Evolutionary conservation across 441 rosid species (phyloP).

Genomic region (Codiaeum variegatum): DNA sequence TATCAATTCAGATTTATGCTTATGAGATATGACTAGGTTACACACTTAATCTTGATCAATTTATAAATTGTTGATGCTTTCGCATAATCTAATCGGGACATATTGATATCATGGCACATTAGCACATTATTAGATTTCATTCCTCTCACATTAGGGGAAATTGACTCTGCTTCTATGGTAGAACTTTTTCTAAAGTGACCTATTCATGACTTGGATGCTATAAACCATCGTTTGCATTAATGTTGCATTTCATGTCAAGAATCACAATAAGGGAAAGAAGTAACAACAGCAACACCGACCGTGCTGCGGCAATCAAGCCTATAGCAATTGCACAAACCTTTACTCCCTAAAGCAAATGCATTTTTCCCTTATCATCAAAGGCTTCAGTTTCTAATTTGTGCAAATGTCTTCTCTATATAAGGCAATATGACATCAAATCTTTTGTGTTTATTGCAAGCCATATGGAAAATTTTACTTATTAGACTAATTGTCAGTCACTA

Average conservation of each 20-base stretch:
- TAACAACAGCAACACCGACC: conserved; percentile 26
- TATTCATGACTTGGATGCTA: neutral
- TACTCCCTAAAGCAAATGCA: conserved; percentile 62
- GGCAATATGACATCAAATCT: neutral
- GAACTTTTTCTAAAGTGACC: neutral
- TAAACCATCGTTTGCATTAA: neutral
- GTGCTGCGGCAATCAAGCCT: conserved; percentile 42
- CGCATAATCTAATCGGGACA: neutral
- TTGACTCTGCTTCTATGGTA: neutral
- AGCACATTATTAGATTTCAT: neutral
- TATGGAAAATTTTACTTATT: too few species aligned
- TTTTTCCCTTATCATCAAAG: conserved; percentile 45
- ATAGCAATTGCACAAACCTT: conserved; percentile 57
- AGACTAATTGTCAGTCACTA: too few species aligned
- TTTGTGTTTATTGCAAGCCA: neutral
- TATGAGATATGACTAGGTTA: neutral
- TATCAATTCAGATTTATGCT: neutral
- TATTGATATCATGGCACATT: neutral
- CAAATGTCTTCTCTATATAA: neutral
- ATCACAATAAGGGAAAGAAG: too few species aligned
- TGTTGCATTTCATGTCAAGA: too few species aligned
- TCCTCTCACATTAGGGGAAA: neutral
- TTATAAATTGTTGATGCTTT: neutral
- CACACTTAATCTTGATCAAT: neutral
- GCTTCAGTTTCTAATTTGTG: conserved; percentile 41